Evolutionary conservation across 83 land plant species (phyloP).

Genomic region (Thuja plicata): DNA sequence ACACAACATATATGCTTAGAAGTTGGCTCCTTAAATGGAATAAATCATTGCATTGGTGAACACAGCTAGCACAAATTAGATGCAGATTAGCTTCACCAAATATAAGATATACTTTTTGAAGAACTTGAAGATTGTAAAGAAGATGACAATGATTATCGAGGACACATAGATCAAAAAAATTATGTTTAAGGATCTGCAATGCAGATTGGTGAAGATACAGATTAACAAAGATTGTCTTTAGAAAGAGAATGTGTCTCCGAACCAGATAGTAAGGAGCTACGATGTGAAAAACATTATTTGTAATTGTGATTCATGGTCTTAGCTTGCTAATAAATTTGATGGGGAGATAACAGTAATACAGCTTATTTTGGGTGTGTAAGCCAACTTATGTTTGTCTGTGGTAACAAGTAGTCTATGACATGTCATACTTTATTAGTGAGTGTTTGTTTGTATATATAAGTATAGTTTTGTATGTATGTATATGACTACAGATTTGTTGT

Average conservation of each 20-base stretch:
- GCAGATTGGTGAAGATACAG: too few relatives aligned
- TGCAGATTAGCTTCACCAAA: not conserved
- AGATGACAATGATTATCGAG: not conserved
- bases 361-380: not conserved
- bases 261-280: not conserved
- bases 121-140: not conserved
- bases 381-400: not conserved
- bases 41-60: not conserved
- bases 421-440: not conserved
- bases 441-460: too few relatives aligned
- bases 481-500: not conserved
- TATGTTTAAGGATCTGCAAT: not conserved
- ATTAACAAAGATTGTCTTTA: not conserved
- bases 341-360: not conserved
- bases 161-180: not conserved
- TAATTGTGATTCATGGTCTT: not conserved
- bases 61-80: not conserved
- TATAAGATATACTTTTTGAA: not conserved
- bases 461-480: too few relatives aligned
- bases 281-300: not conserved
- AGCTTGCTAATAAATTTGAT: not conserved
- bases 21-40: not conserved
- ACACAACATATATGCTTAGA: not conserved
- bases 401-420: not conserved
- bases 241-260: not conserved